Evolutionary conservation across 1,284 basidiomycete species (phyloP), one percentile per base, ranked within the genome.

Genomic region (Ustilago trichophora): DNA sequence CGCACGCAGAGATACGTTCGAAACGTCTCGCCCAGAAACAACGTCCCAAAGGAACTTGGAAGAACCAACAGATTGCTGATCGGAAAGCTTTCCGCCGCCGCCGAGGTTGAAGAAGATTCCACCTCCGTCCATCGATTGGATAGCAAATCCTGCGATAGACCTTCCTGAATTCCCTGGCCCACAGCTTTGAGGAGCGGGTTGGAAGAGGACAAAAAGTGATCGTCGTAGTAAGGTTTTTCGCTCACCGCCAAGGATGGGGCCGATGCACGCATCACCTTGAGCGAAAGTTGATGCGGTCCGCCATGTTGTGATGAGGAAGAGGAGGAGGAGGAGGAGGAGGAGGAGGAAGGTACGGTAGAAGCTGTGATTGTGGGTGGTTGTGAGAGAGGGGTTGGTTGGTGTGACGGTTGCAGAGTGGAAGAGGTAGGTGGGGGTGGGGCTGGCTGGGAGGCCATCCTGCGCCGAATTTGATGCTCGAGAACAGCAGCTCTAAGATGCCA

Each of bases 11-110:
- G 66, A 34, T 80, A 60, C 5, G 74, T 73, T 18, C 66, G 64
- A 48, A 81, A 80, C 6, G 74, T 76, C 45, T 81, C 78, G 21
- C 80, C 76, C 15, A 78, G 68, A 13, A 41, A 70, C n/a, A 76
- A 59, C 13, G 58, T 68, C 4, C 76, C 76, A 24, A 78, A 78
- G 1, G 72, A 64, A 29, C 53, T 59, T 34, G 69, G 72, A 4
- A 75, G 55, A 0, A 54, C 43, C 21, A 75, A 57, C 3, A 64
- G 34, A 10, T 32, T 19, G 34, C 43, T 49, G 13, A 65, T 59
- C 2, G 58, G 46, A 16, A 64, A 70, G 15, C 32, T 37, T 3
- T 31, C 34, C 9, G 49, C 49, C 15, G 45, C 21, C 12, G 47
- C 25, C n/a, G n/a, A n/a, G n/a, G 1, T 32, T 35, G 5, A 43